Base-by-base conservation (phyloP, 2,329 filamentous ascomycete genomes). In the Fusarium nodosum region DNA sequence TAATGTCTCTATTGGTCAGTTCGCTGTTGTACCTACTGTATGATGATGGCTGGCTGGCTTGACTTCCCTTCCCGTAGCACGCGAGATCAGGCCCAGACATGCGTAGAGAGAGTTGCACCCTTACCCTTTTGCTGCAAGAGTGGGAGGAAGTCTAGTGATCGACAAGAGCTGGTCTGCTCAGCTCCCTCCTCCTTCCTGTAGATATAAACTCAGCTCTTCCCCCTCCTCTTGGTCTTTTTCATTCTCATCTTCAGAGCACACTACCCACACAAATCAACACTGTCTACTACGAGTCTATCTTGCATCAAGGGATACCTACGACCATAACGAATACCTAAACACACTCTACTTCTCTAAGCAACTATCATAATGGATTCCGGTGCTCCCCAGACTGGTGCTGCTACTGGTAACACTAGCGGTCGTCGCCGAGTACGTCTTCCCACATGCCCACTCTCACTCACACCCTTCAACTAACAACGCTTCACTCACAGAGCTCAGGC, bases 401-500 rank as follows among this genome's bases (percentile, higher is more conserved):
- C 66, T 24, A 60, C 68, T 59, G 63, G 33, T 52, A 64, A 59
- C 30, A 59, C 72, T 30, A 59, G 69, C 42, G 15, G 71, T 41
- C 78, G 78, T 34, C 77, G 78, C 56, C 66, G 77, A 45, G 78
- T 80, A 38, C 45, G 64, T 41, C 16, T 11, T 51, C 24, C 13
- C 16, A 22, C 22, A 31, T 30, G 24, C 12, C 12, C 20, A 30
- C 20, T 11, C n/a, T 18, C 41, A 30, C 8, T 48, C 34, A 31
- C 15, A 42, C 33, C 12, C n/a, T 30, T 13, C 24, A 62, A 47
- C 60, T 51, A 28, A 39, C 13, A 44, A 26, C 22, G 13, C 30
- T 60, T 16, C 28, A 8, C 22, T 7, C 30, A 34, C 59, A 84
- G 81, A 83, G 82, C 72, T 85, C 84, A 10, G 79, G 82, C 47